Evolutionary conservation across 2,329 filamentous ascomycete genomes (phyloP).

Genomic region (Talaromyces sp.): DNA sequence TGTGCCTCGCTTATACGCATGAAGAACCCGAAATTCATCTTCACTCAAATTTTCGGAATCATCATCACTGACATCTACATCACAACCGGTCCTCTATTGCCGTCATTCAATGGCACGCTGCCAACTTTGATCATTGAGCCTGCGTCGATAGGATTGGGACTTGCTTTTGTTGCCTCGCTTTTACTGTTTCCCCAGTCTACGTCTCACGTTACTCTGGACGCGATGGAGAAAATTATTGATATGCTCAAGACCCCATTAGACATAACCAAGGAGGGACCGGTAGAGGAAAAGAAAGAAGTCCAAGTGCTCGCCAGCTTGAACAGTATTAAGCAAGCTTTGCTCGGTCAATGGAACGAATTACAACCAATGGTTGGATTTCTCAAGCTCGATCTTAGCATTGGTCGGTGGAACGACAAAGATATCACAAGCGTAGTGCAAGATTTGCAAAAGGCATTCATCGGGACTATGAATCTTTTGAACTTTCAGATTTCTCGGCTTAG

Average conservation of each 20-base stretch:
- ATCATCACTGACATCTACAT: constrained; percentile 49
- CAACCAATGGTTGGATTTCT: constrained; percentile 39
- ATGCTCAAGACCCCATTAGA: constrained; percentile 31
- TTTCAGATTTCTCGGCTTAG: neutral
- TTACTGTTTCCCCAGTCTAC: constrained; percentile 52
- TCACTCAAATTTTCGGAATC: constrained; percentile 48
- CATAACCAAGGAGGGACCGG: constrained; percentile 22
- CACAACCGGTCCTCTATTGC: constrained; percentile 43
- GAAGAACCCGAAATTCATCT: constrained; percentile 45
- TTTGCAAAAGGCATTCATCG: neutral
- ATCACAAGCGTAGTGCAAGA: neutral
- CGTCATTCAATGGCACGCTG: constrained; percentile 41
- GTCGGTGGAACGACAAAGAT: constrained; percentile 37
- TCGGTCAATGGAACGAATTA: neutral
- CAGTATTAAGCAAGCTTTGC: neutral
- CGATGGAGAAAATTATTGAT: constrained; percentile 30
- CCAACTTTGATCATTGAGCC: constrained; percentile 44
- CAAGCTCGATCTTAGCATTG: constrained; percentile 47
- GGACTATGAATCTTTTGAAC: constrained; percentile 3
- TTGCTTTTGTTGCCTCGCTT: constrained; percentile 45
- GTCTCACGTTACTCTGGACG: constrained; percentile 42
- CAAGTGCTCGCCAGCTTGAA: neutral
- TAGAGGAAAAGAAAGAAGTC: neutral
- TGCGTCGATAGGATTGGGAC: constrained; percentile 45
- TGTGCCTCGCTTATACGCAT: constrained; percentile 39